Percentiles rank a stretch among this genome's conserved stretches.
Conservation (phyloP, 2,329 filamentous ascomycete genomes). For the Colletotrichum spinosum region DNA sequence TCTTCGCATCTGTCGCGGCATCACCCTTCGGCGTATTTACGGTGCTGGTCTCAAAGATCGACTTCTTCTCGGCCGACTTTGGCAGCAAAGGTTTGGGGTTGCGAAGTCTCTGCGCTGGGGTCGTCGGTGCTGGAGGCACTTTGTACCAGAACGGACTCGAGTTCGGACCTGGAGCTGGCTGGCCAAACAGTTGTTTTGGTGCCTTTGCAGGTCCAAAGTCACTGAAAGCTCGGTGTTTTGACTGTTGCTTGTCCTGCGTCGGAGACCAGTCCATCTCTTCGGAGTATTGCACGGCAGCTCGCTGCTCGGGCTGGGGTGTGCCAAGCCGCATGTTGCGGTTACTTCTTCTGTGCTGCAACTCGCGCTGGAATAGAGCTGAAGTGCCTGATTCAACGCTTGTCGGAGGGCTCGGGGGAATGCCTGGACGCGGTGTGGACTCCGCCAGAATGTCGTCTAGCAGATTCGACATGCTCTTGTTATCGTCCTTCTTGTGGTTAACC, state of each 20-base stretch:
- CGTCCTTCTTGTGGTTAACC: constrained; percentile 41
- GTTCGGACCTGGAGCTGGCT: constrained; percentile 57
- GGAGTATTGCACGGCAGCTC: constrained; percentile 49
- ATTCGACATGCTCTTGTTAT: constrained; percentile 58
- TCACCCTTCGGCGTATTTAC: constrained; percentile 19
- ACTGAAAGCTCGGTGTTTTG: constrained; percentile 67
- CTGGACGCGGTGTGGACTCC: constrained; percentile 38
- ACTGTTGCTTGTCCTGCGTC: constrained; percentile 63
- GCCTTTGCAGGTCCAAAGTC: constrained; percentile 53
- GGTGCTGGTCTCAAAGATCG: constrained; percentile 62
- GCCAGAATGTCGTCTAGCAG: constrained; percentile 58
- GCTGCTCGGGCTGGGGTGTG: constrained; percentile 38
- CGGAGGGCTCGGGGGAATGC: constrained; percentile 24
- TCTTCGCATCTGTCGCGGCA: constrained; percentile 21
- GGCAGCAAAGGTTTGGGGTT: constrained; percentile 69
- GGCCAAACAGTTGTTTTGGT: constrained; percentile 57
- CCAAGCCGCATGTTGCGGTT: constrained; percentile 28
- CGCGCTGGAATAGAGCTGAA: constrained; percentile 36
- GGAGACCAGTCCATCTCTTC: constrained; percentile 83
- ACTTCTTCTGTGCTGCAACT: constrained; percentile 32
- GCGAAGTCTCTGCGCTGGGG: constrained; percentile 70
- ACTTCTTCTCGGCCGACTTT: constrained; percentile 57
- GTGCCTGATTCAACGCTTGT: constrained; percentile 36
- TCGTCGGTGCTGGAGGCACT: constrained; percentile 75
- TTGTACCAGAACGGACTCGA: constrained; percentile 74